phyloP scores from a whole-genome alignment of 257 asterid genomes.

The Solanum habrochaites region DNA sequence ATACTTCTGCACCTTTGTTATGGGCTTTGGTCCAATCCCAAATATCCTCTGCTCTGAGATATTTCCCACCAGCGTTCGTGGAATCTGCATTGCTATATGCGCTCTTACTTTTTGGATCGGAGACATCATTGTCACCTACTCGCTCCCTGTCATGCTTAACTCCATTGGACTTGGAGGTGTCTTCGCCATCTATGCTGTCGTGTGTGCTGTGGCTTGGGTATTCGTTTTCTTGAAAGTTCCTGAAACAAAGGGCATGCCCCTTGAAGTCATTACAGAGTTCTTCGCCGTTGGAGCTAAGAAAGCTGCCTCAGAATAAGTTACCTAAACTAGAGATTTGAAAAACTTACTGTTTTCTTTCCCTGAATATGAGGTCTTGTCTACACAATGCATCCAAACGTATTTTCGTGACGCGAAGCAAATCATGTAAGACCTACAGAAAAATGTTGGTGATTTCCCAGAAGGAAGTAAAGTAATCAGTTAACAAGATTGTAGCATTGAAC shows the following conservation, averaged over 20 bases:
- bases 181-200: slow-evolving; percentile 64
- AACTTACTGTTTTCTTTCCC: neutral
- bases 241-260: slow-evolving; percentile 94
- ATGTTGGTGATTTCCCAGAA: neutral
- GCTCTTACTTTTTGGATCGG: slow-evolving; percentile 90
- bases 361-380: neutral
- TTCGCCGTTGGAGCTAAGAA: slow-evolving; percentile 77
- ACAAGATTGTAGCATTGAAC: neutral
- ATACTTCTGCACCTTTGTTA: slow-evolving; percentile 84
- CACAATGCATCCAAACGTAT: neutral
- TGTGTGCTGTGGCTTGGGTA: slow-evolving; percentile 57
- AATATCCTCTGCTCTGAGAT: slow-evolving; percentile 96
- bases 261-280: slow-evolving; percentile 85
- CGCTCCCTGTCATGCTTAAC: slow-evolving; percentile 64
- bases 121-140: slow-evolving; percentile 71
- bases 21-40: slow-evolving; percentile 95
- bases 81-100: slow-evolving; percentile 87
- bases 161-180: slow-evolving; percentile 64
- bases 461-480: neutral
- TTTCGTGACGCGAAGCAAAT: neutral
- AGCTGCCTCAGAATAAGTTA: slow-evolving; percentile 4
- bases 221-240: slow-evolving; percentile 75
- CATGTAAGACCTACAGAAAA: neutral
- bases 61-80: slow-evolving; percentile 91
- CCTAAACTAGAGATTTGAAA: neutral